Evolutionary conservation across 1,139 yeast genomes (phyloP), one percentile per base, ranked within the genome.

Genomic region (Diutina mesorugosa): DNA sequence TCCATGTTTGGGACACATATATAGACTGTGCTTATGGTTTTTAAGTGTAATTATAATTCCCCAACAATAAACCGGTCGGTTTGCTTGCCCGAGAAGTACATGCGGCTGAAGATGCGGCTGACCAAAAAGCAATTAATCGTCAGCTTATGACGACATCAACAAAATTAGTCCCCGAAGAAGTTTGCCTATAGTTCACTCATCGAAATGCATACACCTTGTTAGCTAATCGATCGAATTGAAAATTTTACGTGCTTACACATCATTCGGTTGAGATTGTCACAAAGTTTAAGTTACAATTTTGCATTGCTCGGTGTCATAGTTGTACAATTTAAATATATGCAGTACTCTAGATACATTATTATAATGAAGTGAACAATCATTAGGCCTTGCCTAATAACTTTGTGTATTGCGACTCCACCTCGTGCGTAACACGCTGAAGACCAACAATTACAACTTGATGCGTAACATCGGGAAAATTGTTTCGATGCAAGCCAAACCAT

Each of bases 401-500:
- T 8, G 48, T 14, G 48, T 53, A 53, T 16, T 78, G 79, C 38
- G 61, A 64, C 62, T 80, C 85, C 2, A 80, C 77, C 62, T 87
- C 85, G 57, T 80, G 83, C 38, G 87, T 87, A 58, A 89, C 66
- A 59, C 83, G 80, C 64, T 90, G 97, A 56, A 93, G 72, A 10
- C 85, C 80, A 26, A 87, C 81, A 58, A 90, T 87, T 0, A 85
- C 83, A 59, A 81, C 72, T 66, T 89, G 93, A 65, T 93, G 97
- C 0, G 96, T 87, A 57, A 88, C 77, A 55, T 87, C 84, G 0
- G 99, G 99, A 62, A 93, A 83, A 61, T 84, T 82, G 63, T 85
- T 81, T 62, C 98, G 77, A 67, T 93, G 95, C 41, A 93, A 76
- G 0, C 99, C 99, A 72, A 93, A 87, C 99, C 99, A 93, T 67